Percentiles rank a stretch among this genome's conserved stretches.
Conservation (phyloP, 2,329 filamentous ascomycete genomes). For the Pseudogymnoascus sp. region DNA sequence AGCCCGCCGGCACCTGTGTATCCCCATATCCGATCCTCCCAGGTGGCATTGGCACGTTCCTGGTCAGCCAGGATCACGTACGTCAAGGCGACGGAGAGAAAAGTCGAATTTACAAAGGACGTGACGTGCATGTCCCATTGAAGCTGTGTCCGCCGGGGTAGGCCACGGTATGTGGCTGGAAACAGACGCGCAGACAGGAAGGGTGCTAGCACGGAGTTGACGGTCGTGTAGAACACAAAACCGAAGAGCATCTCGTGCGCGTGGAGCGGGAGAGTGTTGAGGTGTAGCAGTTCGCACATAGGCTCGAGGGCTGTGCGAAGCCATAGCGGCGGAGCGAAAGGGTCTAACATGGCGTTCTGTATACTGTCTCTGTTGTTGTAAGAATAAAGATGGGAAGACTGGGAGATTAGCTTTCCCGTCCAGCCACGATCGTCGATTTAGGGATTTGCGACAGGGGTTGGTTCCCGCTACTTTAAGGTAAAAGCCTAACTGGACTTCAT, state of each 20-base stretch:
- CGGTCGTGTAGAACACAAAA: conserved; percentile 58
- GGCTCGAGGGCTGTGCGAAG: conserved; percentile 48
- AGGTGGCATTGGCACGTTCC: conserved; percentile 57
- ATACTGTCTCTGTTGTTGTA: neutral
- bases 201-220: conserved; percentile 61
- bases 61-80: conserved; percentile 61
- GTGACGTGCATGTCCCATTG: conserved; percentile 83
- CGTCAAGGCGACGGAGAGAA: conserved; percentile 64
- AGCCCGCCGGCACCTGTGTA: conserved; percentile 66
- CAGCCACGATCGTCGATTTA: neutral
- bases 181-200: conserved; percentile 54
- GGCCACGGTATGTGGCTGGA: conserved; percentile 48
- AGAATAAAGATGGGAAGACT: neutral
- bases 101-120: conserved; percentile 63
- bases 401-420: neutral
- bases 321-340: conserved; percentile 54
- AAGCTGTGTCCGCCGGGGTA: conserved; percentile 54
- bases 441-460: conserved; percentile 2
- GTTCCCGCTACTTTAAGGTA: neutral
- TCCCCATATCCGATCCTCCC: conserved; percentile 64
- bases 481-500: neutral
- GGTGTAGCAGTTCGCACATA: conserved; percentile 50
- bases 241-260: conserved; percentile 66
- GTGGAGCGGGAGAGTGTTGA: conserved; percentile 65
- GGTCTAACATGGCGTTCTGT: conserved; percentile 56